Conservation (phyloP, 345 rosid genomes). For the Aquilaria sinensis region DNA sequence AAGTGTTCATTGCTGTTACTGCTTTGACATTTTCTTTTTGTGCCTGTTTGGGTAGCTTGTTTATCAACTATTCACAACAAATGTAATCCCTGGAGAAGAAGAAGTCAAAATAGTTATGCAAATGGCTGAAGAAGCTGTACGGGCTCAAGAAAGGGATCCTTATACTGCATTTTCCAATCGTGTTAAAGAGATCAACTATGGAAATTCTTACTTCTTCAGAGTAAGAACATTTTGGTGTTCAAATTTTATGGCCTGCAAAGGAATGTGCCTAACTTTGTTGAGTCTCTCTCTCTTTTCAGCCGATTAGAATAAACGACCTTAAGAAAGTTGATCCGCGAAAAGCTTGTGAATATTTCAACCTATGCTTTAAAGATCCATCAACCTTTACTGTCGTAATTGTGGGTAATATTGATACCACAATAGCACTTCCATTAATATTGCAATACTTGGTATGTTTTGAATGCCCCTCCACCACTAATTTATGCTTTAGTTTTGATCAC, state of each 20-base stretch:
- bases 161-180: slow-evolving; percentile 75
- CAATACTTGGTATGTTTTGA: slow-evolving; percentile 75
- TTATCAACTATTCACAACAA: slow-evolving; percentile 64
- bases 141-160: slow-evolving; percentile 88
- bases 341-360: slow-evolving; percentile 84
- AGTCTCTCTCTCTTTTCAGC: slow-evolving; percentile 43
- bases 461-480: too few relatives aligned
- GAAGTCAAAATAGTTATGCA: slow-evolving; percentile 83
- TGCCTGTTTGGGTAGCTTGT: slow-evolving; percentile 46
- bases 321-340: slow-evolving; percentile 68
- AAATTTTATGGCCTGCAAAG: slow-evolving; percentile 6
- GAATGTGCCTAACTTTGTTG: slow-evolving; percentile 7
- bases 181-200: slow-evolving; percentile 82
- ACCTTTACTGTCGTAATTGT: slow-evolving; percentile 82
- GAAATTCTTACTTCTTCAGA: slow-evolving; percentile 78
- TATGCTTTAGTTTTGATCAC: background rate
- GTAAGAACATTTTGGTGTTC: slow-evolving; percentile 24
- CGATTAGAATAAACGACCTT: slow-evolving; percentile 65
- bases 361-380: slow-evolving; percentile 91
- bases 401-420: slow-evolving; percentile 69
- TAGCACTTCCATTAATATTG: slow-evolving; percentile 65
- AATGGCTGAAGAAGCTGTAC: slow-evolving; percentile 89
- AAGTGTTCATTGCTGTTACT: background rate
- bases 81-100: slow-evolving; percentile 71
- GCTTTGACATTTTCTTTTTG: background rate